Percentiles rank a stretch among this genome's conserved stretches.
These are phyloP conservation scores for Cordyceps tenuipes DNA, from an alignment of 2,329 filamentous ascomycete species.

Conservation along the genomic window DNA sequence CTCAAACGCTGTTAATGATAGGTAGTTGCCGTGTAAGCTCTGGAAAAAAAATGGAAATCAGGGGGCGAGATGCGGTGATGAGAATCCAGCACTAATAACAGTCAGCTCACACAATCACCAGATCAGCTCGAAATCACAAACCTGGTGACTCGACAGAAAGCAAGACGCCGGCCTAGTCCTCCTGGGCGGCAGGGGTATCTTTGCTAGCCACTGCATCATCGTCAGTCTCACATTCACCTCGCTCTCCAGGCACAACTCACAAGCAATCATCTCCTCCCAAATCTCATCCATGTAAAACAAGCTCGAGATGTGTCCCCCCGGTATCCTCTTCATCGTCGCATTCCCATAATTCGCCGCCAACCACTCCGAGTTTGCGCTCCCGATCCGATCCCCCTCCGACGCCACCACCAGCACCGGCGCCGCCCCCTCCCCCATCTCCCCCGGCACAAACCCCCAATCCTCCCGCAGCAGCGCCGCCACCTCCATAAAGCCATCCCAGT, in stretches of 20 bases:
- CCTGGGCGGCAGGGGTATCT: too few species aligned
- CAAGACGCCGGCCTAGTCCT: too few species aligned
- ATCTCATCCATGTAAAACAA: constrained; percentile 18
- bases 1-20: too few species aligned
- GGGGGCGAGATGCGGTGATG: too few species aligned
- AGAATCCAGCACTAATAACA: too few species aligned
- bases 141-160: not conserved
- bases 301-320: constrained; percentile 17
- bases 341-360: constrained; percentile 15
- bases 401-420: constrained; percentile 16
- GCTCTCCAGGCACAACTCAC: not conserved
- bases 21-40: too few species aligned
- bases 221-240: not conserved
- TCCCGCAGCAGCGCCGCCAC: constrained; percentile 18
- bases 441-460: constrained; percentile 18
- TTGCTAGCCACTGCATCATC: not conserved
- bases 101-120: not conserved
- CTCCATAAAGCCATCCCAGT: constrained; percentile 20
- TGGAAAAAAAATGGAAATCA: too few species aligned
- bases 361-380: constrained; percentile 15
- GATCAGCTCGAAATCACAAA: constrained; percentile 14
- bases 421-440: constrained; percentile 14
- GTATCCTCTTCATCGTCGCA: constrained; percentile 12
- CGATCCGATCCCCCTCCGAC: constrained; percentile 15
- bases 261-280: constrained; percentile 14